These are phyloP conservation scores for Mycosphaerella sp. DNA, from an alignment of 2,329 filamentous ascomycete genomes.

Conservation along the genomic window DNA sequence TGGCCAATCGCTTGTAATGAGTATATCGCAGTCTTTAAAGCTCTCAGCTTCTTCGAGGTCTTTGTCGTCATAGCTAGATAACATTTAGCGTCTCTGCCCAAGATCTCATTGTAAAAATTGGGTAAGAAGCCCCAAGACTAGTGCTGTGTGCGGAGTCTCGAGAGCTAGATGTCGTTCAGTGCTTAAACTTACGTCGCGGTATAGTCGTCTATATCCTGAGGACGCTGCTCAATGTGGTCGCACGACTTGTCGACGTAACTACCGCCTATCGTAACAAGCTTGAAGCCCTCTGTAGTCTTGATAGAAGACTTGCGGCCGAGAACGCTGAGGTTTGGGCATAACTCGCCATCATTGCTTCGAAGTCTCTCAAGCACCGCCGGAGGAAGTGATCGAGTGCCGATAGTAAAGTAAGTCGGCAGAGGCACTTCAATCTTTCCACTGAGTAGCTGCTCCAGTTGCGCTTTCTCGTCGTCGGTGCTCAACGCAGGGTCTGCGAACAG, in stretches of 20 bases:
- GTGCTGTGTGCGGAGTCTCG: too few relatives aligned
- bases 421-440: slow-evolving; percentile 67
- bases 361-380: slow-evolving; percentile 65
- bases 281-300: slow-evolving; percentile 83
- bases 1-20: slow-evolving; percentile 85
- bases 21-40: slow-evolving; percentile 73
- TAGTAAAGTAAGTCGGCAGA: slow-evolving; percentile 83
- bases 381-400: slow-evolving; percentile 70
- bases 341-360: slow-evolving; percentile 59
- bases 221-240: slow-evolving; percentile 1
- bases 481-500: slow-evolving; percentile 58
- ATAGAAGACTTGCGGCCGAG: slow-evolving; percentile 80
- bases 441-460: slow-evolving; percentile 50
- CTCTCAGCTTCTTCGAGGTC: slow-evolving; percentile 54
- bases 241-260: slow-evolving; percentile 29
- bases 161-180: too few relatives aligned
- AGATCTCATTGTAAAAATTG: too few relatives aligned
- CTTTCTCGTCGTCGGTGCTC: slow-evolving; percentile 44
- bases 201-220: slow-evolving; percentile 52
- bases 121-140: too few relatives aligned
- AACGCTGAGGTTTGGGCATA: slow-evolving; percentile 88
- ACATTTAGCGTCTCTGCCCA: too few relatives aligned
- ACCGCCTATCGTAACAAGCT: slow-evolving; percentile 82
- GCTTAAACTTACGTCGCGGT: slow-evolving; percentile 53
- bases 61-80: slow-evolving; percentile 52